Evolutionary conservation across 139 green algal species (phyloP).

Genomic region (Gonium pectorale): DNA sequence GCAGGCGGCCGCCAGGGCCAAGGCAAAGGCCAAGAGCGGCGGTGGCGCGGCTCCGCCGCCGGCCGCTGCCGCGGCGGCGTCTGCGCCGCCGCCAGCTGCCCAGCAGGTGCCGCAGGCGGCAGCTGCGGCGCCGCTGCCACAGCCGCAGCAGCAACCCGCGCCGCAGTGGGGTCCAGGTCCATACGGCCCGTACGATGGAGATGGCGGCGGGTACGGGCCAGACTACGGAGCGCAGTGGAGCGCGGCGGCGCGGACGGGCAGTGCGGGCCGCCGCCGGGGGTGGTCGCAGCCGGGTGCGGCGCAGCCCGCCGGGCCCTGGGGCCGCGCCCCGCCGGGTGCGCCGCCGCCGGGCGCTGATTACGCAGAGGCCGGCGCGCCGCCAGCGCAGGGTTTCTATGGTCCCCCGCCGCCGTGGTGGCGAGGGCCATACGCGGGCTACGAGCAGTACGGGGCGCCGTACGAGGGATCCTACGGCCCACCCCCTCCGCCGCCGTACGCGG

Average conservation of each 20-base stretch:
- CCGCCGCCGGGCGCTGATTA: too few species aligned
- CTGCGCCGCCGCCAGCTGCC: background rate
- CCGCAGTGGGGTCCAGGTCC: background rate
- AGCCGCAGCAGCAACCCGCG: background rate
- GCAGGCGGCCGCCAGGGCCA: background rate
- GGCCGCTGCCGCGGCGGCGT: too few species aligned
- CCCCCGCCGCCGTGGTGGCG: constrained; percentile 6
- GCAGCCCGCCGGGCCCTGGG: too few species aligned
- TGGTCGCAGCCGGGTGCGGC: too few species aligned
- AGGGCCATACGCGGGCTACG: background rate
- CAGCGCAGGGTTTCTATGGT: background rate
- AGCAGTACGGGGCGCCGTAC: background rate
- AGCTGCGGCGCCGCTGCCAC: background rate
- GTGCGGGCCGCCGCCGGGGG: too few species aligned
- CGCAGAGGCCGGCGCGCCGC: too few species aligned
- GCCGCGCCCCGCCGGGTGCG: too few species aligned
- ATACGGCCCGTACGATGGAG: background rate
- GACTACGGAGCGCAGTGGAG: background rate
- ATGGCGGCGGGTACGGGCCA: background rate
- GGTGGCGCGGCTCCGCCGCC: too few species aligned
- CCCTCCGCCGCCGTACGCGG: too few species aligned
- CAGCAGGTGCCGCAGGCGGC: background rate
- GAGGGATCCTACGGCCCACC: too few species aligned
- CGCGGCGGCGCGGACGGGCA: background rate
- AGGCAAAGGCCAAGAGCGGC: background rate